These are phyloP conservation scores for Colletotrichum graminicola DNA, from an alignment of 2,329 filamentous ascomycete species.

Conservation along the genomic window DNA sequence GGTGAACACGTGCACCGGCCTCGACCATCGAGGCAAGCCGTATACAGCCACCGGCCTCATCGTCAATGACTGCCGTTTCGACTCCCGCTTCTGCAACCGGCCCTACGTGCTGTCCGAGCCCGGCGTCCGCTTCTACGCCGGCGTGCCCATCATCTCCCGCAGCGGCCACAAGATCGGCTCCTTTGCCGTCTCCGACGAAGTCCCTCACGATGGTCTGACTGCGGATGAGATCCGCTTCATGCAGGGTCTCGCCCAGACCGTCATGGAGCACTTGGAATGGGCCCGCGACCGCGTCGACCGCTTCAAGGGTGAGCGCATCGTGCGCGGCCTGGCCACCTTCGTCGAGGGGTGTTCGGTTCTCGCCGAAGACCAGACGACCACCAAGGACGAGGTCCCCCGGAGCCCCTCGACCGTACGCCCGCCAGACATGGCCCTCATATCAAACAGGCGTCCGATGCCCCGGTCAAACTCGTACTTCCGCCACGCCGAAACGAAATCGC, in stretches of 20 bases:
- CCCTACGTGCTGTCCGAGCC: slow-evolving; percentile 50
- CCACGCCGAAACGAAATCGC: neutral
- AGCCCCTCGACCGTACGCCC: slow-evolving; percentile 26
- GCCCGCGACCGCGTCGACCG: slow-evolving; percentile 64
- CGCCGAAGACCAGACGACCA: slow-evolving; percentile 9
- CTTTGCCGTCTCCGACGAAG: slow-evolving; percentile 70
- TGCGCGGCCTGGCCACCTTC: slow-evolving; percentile 65
- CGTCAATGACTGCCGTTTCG: slow-evolving; percentile 49
- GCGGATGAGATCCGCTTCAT: slow-evolving; percentile 65
- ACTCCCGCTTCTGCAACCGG: slow-evolving; percentile 50
- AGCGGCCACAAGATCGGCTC: slow-evolving; percentile 68
- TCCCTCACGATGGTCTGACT: slow-evolving; percentile 63
- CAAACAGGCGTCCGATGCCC: slow-evolving; percentile 25
- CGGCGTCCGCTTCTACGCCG: slow-evolving; percentile 54
- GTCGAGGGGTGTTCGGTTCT: slow-evolving; percentile 61
- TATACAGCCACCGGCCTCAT: slow-evolving; percentile 49
- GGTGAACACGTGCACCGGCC: slow-evolving; percentile 45
- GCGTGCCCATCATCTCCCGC: slow-evolving; percentile 70
- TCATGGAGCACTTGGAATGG: slow-evolving; percentile 73
- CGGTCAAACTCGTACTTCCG: slow-evolving; percentile 34
- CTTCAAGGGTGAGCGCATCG: slow-evolving; percentile 65
- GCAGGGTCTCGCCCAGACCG: slow-evolving; percentile 66
- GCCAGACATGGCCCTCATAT: slow-evolving; percentile 31
- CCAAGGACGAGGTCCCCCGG: slow-evolving; percentile 29
- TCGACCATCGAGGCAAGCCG: slow-evolving; percentile 44